Percentiles rank a stretch among this genome's conserved stretches.
phyloP scores from a whole-genome alignment of 164 flowering plant species.

The Vitis vinifera region DNA sequence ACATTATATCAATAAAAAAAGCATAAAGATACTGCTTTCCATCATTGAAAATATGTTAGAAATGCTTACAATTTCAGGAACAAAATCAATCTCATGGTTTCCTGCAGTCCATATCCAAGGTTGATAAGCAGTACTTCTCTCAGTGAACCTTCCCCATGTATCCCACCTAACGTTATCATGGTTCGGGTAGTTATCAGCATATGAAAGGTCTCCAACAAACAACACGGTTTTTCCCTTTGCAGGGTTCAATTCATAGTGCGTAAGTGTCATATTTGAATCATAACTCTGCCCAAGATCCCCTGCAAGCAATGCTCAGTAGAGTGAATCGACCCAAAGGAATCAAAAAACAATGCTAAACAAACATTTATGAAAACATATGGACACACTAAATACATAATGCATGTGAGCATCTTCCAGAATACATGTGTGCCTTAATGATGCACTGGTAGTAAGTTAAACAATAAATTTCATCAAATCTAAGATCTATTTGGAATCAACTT shows the following conservation, averaged over 20 bases:
- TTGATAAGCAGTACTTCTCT: conserved; percentile 62
- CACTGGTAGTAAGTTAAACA: no score
- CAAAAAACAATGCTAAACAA: no score
- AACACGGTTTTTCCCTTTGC: conserved; percentile 43
- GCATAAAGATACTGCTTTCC: no score
- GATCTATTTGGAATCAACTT: no score
- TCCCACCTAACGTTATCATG: conserved; percentile 66
- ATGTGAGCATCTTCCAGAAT: no score
- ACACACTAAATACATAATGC: no score
- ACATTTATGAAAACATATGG: no score
- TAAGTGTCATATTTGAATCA: conserved; percentile 53
- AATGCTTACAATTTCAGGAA: conserved; percentile 53
- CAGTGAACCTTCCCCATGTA: conserved; percentile 65
- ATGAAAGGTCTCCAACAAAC: conserved; percentile 65
- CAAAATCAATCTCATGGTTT: conserved; percentile 66
- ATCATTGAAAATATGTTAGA: not conserved
- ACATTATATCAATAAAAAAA: no score
- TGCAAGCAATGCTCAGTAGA: conserved; percentile 18
- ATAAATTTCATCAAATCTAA: no score
- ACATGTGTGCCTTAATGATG: no score
- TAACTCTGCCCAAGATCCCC: conserved; percentile 73
- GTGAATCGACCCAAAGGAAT: not conserved
- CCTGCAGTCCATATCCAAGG: conserved; percentile 82
- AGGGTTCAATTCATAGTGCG: conserved; percentile 53
- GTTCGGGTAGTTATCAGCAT: conserved; percentile 51